Evolutionary conservation across 495 filamentous ascomycete species (phyloP), one percentile per base, ranked within the genome.

Genomic region (Letharia lupina): DNA sequence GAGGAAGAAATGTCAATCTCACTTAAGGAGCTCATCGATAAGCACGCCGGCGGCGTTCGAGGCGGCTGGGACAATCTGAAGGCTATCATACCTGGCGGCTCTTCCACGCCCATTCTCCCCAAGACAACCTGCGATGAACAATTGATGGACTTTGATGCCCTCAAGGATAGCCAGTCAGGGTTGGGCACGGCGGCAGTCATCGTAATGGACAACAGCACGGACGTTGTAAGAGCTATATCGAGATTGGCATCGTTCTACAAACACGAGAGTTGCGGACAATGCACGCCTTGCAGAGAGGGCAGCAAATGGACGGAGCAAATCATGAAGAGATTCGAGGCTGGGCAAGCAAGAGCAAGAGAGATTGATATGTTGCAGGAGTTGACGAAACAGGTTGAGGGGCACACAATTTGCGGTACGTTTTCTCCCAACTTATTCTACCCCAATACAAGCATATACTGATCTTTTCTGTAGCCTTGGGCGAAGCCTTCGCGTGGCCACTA

Each of bases 341-440:
- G 94, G 63, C 84, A 90, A 74, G 94, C 89, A 62, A 85, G 91
- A 61, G 87, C 87, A 75, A 80, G 94, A 50, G 94, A 98, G 79
- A 98, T 98, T 75, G 94, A 98, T 77, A 98, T 98, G 94, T 84
- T 98, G 67, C 94, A 98, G 81, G 94, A 98, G 81, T 79, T 98
- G 67, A 98, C 94, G 63, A 98, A 98, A 83, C 95, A 98, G 80
- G 94, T 98, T 61, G 94, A 98, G 81, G 94, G 94, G 20, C 94
- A 98, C 80, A 96, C 94, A 18, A 98, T 98, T 68, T 98, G 94
- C 78, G 94, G 85, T 87, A 81, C 73, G 83, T 77, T 0, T 16
- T 65, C 0, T 33, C 44, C 18, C 31, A 52, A 50, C 23, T 59
- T 11, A 12, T 13, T 42, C 40, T 42, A 42, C 40, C 40, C 6